A percentile compares a stretch with the other conserved stretches of the same genome.
Conservation (phyloP, 129 eudicot genomes). For the Flaveria linearis region DNA sequence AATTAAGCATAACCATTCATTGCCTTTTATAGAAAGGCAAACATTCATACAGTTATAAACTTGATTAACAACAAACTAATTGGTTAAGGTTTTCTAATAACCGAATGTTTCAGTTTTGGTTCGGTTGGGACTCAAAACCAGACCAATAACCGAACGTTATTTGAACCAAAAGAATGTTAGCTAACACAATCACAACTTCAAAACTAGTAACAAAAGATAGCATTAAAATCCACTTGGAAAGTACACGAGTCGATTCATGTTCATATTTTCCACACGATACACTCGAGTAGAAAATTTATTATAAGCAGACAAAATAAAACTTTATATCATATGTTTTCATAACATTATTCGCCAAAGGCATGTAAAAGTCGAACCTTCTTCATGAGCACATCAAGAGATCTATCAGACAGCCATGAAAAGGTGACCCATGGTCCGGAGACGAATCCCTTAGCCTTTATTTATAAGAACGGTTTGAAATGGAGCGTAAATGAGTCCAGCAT, state of each 20-base stretch:
- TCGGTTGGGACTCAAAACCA: conserved; percentile 1
- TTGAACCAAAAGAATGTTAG: background rate
- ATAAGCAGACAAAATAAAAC: background rate
- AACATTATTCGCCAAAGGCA: conserved; percentile 20
- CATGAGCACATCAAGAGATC: background rate
- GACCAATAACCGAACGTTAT: background rate
- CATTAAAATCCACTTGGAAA: conserved; percentile 3
- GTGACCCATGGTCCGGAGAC: background rate
- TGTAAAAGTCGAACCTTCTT: conserved; percentile 21
- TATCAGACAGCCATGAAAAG: conserved; percentile 18
- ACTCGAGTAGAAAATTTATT: conserved; percentile 8
- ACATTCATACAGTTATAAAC: no score
- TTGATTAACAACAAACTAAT: no score
- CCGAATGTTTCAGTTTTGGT: no score
- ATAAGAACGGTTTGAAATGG: conserved; percentile 7
- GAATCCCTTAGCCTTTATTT: conserved; percentile 8
- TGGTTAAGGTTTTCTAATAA: no score
- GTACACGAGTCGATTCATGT: conserved; percentile 9
- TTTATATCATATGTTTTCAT: background rate
- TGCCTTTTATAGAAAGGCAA: no score
- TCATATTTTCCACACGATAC: conserved; percentile 16
- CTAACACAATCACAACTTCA: background rate
- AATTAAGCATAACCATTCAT: no score
- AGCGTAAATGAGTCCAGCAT: conserved; percentile 17
- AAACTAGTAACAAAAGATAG: background rate